phyloP scores from a whole-genome alignment of 305 asterid species.

The Solanum hybrid region DNA sequence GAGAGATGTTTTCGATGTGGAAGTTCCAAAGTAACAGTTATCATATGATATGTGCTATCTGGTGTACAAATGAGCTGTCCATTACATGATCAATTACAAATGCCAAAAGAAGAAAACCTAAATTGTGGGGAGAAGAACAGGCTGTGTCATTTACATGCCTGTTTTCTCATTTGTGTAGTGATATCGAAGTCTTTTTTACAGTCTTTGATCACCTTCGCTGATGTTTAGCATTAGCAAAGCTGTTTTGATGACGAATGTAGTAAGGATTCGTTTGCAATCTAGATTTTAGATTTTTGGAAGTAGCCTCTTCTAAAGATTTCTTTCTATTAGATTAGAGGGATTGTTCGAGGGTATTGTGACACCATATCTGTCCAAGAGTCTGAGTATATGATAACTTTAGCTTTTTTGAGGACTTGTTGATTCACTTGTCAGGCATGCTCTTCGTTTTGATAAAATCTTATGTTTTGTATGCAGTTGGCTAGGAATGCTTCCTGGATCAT shows the following conservation, averaged over 20 bases:
- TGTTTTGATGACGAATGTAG: background rate
- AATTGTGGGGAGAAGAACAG: background rate
- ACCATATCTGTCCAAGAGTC: background rate
- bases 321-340: background rate
- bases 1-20: background rate
- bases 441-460: background rate
- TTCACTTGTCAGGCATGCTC: background rate
- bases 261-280: background rate
- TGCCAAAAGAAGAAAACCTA: background rate
- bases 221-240: background rate
- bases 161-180: background rate
- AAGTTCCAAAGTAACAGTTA: background rate
- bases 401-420: background rate
- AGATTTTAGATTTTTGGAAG: background rate
- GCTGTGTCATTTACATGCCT: background rate
- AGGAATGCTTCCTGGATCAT: slow-evolving; percentile 96
- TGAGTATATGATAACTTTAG: background rate
- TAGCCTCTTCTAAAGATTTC: background rate
- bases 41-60: background rate
- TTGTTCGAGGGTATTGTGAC: background rate
- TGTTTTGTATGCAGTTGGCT: slow-evolving; percentile 59
- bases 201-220: background rate
- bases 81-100: background rate
- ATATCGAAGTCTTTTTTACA: background rate
- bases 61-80: background rate